These are phyloP conservation scores for Mucor mucedo DNA, from an alignment of 371 early-diverging fungal genomes.

Conservation along the genomic window DNA sequence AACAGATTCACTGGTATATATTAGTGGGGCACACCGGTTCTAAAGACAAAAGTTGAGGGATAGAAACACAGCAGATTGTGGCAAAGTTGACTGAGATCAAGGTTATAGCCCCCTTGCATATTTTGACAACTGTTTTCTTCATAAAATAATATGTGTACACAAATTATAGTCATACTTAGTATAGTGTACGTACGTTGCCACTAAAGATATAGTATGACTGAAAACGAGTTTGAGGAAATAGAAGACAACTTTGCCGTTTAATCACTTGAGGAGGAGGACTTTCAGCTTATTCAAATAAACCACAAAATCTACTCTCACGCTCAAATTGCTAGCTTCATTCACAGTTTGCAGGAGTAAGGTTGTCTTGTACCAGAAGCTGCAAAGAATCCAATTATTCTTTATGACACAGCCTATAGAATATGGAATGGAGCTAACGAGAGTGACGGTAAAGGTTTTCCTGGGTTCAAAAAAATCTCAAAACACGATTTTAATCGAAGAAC, in stretches of 20 bases:
- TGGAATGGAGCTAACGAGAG: neutral
- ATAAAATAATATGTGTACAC: neutral
- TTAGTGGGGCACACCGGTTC: no score
- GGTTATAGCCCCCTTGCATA: no score
- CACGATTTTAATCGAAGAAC: constrained; percentile 17
- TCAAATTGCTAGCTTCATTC: constrained; percentile 23
- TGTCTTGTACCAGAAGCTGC: constrained; percentile 14
- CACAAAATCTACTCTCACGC: constrained; percentile 24
- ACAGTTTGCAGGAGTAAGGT: constrained; percentile 22
- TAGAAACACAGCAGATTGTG: no score
- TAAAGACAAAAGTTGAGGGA: no score
- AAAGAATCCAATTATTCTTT: no score
- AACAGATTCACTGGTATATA: no score
- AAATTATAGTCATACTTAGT: constrained; percentile 14
- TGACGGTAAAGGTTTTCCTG: constrained; percentile 24
- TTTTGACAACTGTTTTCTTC: no score
- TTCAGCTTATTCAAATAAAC: constrained; percentile 20
- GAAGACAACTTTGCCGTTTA: constrained; percentile 18
- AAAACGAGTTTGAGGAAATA: constrained; percentile 23
- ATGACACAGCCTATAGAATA: no score
- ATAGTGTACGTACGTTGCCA: constrained; percentile 19
- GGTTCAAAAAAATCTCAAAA: constrained; percentile 11
- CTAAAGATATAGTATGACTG: constrained; percentile 19
- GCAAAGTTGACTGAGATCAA: no score
- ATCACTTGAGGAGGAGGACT: neutral